phyloP scores from a whole-genome alignment of 768 basidiomycete genomes.

The Naganishia antarctica region DNA sequence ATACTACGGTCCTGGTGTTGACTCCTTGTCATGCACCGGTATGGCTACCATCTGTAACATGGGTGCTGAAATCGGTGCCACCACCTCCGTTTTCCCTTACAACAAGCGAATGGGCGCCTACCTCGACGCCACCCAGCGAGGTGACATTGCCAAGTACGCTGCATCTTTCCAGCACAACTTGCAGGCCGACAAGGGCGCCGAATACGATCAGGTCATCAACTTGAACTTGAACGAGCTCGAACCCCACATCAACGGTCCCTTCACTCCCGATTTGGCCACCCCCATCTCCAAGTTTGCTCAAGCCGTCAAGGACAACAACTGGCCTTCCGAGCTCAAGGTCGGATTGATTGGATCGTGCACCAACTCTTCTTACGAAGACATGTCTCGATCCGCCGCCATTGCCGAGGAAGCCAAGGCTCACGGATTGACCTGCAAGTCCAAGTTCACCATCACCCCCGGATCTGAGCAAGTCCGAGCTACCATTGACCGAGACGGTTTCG shows the following conservation, averaged over 20 bases:
- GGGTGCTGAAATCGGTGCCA: conserved; percentile 99
- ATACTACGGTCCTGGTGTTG: conserved; percentile 89
- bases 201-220: conserved; percentile 90
- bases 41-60: conserved; percentile 99
- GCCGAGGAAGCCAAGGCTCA: conserved; percentile 80
- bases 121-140: conserved; percentile 88
- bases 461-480: conserved; percentile 98
- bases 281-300: conserved; percentile 92
- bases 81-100: conserved; percentile 98
- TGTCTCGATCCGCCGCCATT: conserved; percentile 94
- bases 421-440: conserved; percentile 81
- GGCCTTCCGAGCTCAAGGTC: conserved; percentile 96
- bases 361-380: conserved; percentile 99
- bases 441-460: conserved; percentile 97
- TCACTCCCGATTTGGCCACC: conserved; percentile 99
- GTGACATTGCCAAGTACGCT: conserved; percentile 81
- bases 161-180: conserved; percentile 84
- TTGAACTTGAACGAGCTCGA: conserved; percentile 96
- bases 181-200: conserved; percentile 74
- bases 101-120: conserved; percentile 91
- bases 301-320: conserved; percentile 87
- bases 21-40: conserved; percentile 93
- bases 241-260: conserved; percentile 98
- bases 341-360: conserved; percentile 98
- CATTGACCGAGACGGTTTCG: conserved; percentile 91